Percentiles rank a stretch among this genome's conserved stretches.
Conservation (phyloP, 345 rosid species). For the Aethionema arabicum region DNA sequence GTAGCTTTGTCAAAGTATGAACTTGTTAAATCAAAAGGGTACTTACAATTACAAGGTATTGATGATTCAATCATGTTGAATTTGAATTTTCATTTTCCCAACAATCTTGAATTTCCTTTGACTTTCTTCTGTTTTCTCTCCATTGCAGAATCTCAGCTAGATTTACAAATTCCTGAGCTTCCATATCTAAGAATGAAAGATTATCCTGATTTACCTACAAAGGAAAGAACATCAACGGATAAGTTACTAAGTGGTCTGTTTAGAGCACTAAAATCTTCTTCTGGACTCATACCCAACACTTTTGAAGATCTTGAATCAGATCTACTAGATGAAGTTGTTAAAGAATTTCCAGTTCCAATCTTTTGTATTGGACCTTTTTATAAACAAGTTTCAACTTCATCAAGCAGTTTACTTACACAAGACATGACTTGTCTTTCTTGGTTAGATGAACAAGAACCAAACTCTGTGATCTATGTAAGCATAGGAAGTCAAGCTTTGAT, state of each 20-base stretch:
- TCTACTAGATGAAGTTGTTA: slow-evolving; percentile 23
- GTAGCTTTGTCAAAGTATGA: slow-evolving; percentile 14
- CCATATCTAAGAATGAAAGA: slow-evolving; percentile 50
- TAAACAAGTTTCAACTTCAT: slow-evolving; percentile 38
- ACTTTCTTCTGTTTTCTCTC: slow-evolving; percentile 12
- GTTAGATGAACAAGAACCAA: slow-evolving; percentile 50
- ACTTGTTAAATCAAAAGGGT: slow-evolving; percentile 28
- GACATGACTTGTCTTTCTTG: slow-evolving; percentile 57
- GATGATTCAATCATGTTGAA: too few relatives aligned
- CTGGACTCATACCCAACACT: slow-evolving; percentile 56
- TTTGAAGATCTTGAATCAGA: slow-evolving; percentile 49
- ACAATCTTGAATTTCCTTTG: too few relatives aligned
- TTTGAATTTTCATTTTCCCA: too few relatives aligned
- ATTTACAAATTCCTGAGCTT: slow-evolving; percentile 39
- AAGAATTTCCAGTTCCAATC: slow-evolving; percentile 40
- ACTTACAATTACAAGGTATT: not conserved
- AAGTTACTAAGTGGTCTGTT: slow-evolving; percentile 19
- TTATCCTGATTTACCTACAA: slow-evolving; percentile 35
- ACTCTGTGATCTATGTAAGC: slow-evolving; percentile 57
- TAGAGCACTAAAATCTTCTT: slow-evolving; percentile 39
- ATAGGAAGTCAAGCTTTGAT: slow-evolving; percentile 57
- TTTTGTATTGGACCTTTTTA: slow-evolving; percentile 55
- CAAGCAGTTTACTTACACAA: slow-evolving; percentile 47
- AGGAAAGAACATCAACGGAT: slow-evolving; percentile 21
- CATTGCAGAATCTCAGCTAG: slow-evolving; percentile 39